Conservation (phyloP, 441 rosid species). For the Brassica hybrid region DNA sequence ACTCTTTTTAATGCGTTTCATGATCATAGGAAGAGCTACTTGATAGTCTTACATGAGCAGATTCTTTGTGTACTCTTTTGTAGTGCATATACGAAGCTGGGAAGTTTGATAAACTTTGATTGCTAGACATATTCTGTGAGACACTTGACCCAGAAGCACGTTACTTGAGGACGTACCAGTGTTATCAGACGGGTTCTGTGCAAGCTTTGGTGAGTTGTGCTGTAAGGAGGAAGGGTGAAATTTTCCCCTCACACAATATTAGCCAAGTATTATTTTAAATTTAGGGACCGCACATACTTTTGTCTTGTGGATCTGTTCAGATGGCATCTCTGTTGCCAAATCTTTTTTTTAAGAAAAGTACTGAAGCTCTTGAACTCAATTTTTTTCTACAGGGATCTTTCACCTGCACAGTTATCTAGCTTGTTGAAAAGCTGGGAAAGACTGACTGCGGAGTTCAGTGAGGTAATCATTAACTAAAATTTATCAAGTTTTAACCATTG, state of each 20-base stretch:
- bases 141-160: too few relatives aligned
- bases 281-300: background rate
- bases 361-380: constrained; percentile 35
- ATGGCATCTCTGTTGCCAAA: constrained; percentile 21
- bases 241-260: constrained; percentile 10
- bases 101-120: too few relatives aligned
- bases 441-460: too few relatives aligned
- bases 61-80: too few relatives aligned
- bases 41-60: too few relatives aligned
- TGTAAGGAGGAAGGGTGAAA: constrained; percentile 16
- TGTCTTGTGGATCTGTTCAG: constrained; percentile 12
- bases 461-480: too few relatives aligned
- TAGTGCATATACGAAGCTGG: too few relatives aligned
- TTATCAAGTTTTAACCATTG: background rate
- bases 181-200: constrained; percentile 55
- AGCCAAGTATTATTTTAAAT: constrained; percentile 11
- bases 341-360: constrained; percentile 15
- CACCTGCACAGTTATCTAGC: constrained; percentile 53
- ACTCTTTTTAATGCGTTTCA: too few relatives aligned
- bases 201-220: constrained; percentile 67
- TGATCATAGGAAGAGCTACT: too few relatives aligned
- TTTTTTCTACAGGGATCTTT: constrained; percentile 68
- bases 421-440: constrained; percentile 78
- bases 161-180: constrained; percentile 46
- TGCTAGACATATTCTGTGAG: too few relatives aligned